phyloP scores from a whole-genome alignment of 2,329 filamentous ascomycete species.

The Calonectria ilicicola region DNA sequence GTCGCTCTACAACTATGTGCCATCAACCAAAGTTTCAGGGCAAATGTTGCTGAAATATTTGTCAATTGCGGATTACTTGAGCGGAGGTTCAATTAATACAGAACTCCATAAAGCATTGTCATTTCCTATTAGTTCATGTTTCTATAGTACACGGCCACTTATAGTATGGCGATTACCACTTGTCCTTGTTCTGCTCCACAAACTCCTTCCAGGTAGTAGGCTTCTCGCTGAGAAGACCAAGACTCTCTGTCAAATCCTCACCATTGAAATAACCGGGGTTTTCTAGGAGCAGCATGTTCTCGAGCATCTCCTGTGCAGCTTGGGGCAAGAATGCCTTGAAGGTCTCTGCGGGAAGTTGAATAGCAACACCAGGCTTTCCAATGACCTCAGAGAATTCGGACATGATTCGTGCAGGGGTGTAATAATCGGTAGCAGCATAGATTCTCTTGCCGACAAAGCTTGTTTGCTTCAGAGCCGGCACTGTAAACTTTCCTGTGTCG shows the following conservation, averaged over 20 bases:
- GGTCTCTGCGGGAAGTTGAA: conserved; percentile 46
- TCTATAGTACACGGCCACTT: neutral
- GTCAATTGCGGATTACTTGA: no score
- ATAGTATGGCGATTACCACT: conserved; percentile 34
- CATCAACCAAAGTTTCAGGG: no score
- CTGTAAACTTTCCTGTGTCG: conserved; percentile 55
- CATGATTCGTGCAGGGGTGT: conserved; percentile 46
- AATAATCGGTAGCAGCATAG: conserved; percentile 51
- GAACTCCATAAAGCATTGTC: neutral
- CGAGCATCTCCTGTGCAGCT: conserved; percentile 50
- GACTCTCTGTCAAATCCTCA: conserved; percentile 46
- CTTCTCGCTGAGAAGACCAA: conserved; percentile 49
- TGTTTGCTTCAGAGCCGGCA: conserved; percentile 47
- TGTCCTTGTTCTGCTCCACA: conserved; percentile 45
- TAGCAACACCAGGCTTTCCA: conserved; percentile 46
- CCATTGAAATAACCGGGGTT: conserved; percentile 56
- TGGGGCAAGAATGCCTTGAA: conserved; percentile 51
- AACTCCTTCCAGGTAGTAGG: conserved; percentile 53
- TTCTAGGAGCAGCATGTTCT: conserved; percentile 56
- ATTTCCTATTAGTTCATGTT: neutral
- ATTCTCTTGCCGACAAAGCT: conserved; percentile 48
- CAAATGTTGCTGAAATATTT: no score
- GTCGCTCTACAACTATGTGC: no score
- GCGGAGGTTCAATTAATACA: neutral
- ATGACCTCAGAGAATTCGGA: conserved; percentile 49